Evolutionary conservation across 176 grass and related monocot genomes (phyloP), one percentile per base, ranked within the genome.

Genomic region (Juncus effusus): DNA sequence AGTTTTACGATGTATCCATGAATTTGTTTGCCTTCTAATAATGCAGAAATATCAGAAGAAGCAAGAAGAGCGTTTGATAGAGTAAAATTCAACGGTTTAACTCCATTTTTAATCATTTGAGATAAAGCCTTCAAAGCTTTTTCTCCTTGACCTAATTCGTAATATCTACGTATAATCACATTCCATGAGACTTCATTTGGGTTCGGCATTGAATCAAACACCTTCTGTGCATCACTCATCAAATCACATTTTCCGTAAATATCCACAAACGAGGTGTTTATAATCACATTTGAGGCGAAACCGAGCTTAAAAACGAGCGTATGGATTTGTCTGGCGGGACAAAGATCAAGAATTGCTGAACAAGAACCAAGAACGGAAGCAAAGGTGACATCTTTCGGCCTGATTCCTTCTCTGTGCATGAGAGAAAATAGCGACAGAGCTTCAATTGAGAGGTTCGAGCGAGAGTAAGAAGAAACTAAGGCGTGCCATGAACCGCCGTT

Each of bases 401-500:
- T 70, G 74, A 93, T 52, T 6, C 83, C 80, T 2, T 50, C 28
- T 11, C 63, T 54, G 47, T 71, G 64, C 88, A 93, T 93, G 7
- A 37, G 6, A 3, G 56, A 39, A 51, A 99, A 93, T n/a, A 93
- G 74, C 42, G 61, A 55, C 1, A 93, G 41, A 13, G 60, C 80
- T 37, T 84, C 70, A 0, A 6, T 3, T 3, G 83, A 63, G 8
- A 42, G 7, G 10, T 72, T 67, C 0, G 56, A 42, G 10, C 78
- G 78, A 67, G 78, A 80, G 40, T 60, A 82, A 3, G 94, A 64
- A 9, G 73, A 61, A 77, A 99, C 84, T 42, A 99, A 73, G 73
- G 88, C 85, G 56, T 97, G 88, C 94, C 94, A 99, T 13, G 88
- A 86, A 50, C 94, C 94, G 15, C 94, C 94, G 36, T 93, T 86